Base-by-base conservation (phyloP, 257 asterid species). In the Rhazya stricta region DNA sequence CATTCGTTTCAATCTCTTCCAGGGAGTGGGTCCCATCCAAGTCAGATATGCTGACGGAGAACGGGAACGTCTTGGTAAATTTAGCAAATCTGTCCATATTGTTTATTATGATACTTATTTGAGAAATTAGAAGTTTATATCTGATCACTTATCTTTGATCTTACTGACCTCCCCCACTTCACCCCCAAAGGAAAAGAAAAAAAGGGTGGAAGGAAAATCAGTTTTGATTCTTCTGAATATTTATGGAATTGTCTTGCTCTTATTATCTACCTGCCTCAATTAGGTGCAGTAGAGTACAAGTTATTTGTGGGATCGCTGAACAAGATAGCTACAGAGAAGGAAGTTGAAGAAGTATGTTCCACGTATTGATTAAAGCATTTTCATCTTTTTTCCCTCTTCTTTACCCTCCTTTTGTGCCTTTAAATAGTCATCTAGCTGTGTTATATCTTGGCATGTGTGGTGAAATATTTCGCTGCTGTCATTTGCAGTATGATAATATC, bases 41-140 rank as follows among this genome's bases (percentile, higher is more conserved):
- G 98, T 94, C 80, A 87, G 98, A 88, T 94, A 91, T 85, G 98
- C 98, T 0, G 98, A 94, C 82, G 97, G 98, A 77, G 98, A 94
- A 87, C 91, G 98, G 57, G 97, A 91, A 85, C 96, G 98, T 53
- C 93, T 94, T 82, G 98, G 98, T 94, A 89, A 73, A 65, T 77
- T 66, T 73, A 66, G 69, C 72, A 39, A 66, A 66, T 34, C 69
- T 65, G 46, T 65, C 23, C 12, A 34, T 19, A 36, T 66, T 29
- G 16, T 66, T 66, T 66, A 18, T 37, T 37, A 32, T 37, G 41
- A 21, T 34, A 60, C 37, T 60, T 29, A n/a, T 29, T 58, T 29
- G 6, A 58, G 37, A 58, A 27, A 50, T 9, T 58, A 27, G 37
- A 27, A 25, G 36, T 58, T 58, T 3, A 3, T 18, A 19, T 37